These are phyloP conservation scores for Raphanus hybrid DNA, from an alignment of 441 rosid genomes.

Conservation along the genomic window DNA sequence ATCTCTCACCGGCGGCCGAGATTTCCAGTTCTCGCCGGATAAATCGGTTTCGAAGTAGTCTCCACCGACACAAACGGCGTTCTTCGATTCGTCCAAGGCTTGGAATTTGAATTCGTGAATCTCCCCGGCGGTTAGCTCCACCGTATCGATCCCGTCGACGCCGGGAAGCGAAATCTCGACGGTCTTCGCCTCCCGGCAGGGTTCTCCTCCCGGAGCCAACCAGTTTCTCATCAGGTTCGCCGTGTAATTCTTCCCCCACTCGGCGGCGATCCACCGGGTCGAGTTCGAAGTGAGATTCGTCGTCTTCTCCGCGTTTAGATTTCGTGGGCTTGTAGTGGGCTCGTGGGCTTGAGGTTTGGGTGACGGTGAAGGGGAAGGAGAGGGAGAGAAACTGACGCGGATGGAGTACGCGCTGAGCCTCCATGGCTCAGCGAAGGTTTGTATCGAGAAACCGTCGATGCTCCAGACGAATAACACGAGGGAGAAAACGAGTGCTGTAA, in stretches of 20 bases:
- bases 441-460: conserved; percentile 66
- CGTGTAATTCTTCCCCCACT: conserved; percentile 55
- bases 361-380: conserved; percentile 23
- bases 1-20: conserved; percentile 80
- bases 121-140: conserved; percentile 71
- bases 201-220: conserved; percentile 75
- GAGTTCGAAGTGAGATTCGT: conserved; percentile 30
- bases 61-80: conserved; percentile 71
- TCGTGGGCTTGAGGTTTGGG: conserved; percentile 10
- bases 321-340: conserved; percentile 34
- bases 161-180: conserved; percentile 62
- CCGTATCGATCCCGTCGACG: conserved; percentile 55
- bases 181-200: conserved; percentile 64
- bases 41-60: conserved; percentile 93
- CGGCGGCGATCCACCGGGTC: conserved; percentile 62
- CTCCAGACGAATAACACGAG: conserved; percentile 74
- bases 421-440: conserved; percentile 62
- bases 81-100: conserved; percentile 62
- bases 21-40: conserved; percentile 88
- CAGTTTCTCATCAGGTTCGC: conserved; percentile 58
- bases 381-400: conserved; percentile 30
- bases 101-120: conserved; percentile 67
- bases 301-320: conserved; percentile 13
- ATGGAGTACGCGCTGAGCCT: conserved; percentile 49
- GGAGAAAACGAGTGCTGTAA: conserved; percentile 64